Evolutionary conservation across 2,329 filamentous ascomycete genomes (phyloP), one percentile per base, ranked within the genome.

Genomic region (Colletotrichum lini): DNA sequence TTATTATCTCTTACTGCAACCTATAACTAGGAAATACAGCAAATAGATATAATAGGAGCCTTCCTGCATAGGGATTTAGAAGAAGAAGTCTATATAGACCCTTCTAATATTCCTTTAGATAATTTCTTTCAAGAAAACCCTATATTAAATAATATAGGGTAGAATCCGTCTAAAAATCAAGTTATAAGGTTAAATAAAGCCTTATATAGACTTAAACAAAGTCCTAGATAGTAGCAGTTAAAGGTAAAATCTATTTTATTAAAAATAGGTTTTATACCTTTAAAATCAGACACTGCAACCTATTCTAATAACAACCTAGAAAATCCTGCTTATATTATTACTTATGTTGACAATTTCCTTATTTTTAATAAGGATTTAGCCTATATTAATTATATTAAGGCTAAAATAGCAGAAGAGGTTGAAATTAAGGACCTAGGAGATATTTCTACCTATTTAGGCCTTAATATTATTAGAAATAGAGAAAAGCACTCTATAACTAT

Each of bases 1-100:
- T 21, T 21, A 50, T 21, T 50, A 60, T 23, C 26, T 58, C 59
- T 47, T 54, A 49, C 52, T 47, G n/a, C 50, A 35, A 35, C 59
- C 47, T 26, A 42, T 66, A 52, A 26, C 38, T 35, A 54, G 54
- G 54, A 18, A 56, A 21, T 57, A 57, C 8, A 2, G 42, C 18
- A 40, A n/a, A 18, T 40, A 40, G 40, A 53, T 57, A 42, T 57
- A 15, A 13, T 58, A 40, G 23, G 3, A 23, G 23, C 23, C 23
- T 23, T 23, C 23, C 23, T 23, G 3, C 23, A 23, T 23, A 23
- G 23, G 3, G 23, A 23, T 23, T 23, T 23, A 23, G 23, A 23
- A 23, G 23, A 23, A 23, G 23, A 23, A 23, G 23, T 23, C 23
- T 23, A 3, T 23, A 23, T 23, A 23, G 23, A 23, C 23, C 3